phyloP scores from a whole-genome alignment of 1,284 basidiomycete genomes.

The Ganoderma multipileum region DNA sequence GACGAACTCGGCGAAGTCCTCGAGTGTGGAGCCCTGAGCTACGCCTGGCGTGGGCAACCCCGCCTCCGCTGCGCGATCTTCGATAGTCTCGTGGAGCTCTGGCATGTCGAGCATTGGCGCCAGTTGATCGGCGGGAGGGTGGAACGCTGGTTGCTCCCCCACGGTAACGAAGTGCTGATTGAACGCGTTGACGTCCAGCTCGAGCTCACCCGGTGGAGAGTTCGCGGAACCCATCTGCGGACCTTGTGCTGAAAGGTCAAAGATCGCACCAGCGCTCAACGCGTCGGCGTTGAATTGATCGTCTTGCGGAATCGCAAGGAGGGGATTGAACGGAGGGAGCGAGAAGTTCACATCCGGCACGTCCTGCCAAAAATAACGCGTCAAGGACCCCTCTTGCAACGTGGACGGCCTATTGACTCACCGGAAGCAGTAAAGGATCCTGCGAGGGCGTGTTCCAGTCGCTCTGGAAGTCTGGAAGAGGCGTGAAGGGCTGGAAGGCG shows the following conservation, averaged over 20 bases:
- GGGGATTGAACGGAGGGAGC: slow-evolving; percentile 5
- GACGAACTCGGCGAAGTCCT: slow-evolving; percentile 15
- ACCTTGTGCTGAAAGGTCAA: slow-evolving; percentile 12
- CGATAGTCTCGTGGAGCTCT: slow-evolving; percentile 19
- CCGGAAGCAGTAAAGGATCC: slow-evolving; percentile 6
- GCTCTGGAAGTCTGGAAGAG: slow-evolving; percentile 8
- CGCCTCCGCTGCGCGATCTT: slow-evolving; percentile 11
- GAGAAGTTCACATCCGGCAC: slow-evolving; percentile 14
- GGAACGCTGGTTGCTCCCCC: slow-evolving; percentile 6
- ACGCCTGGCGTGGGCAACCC: slow-evolving; percentile 1
- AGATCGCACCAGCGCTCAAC: not conserved
- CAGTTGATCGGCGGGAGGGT: slow-evolving; percentile 11
- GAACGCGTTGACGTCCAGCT: slow-evolving; percentile 5
- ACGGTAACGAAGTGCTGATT: slow-evolving; percentile 7
- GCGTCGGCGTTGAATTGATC: slow-evolving; percentile 9
- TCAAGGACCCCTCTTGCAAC: not conserved
- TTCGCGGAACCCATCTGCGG: slow-evolving; percentile 4
- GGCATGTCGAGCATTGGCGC: slow-evolving; percentile 15
- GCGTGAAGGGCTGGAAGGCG: slow-evolving; percentile 2
- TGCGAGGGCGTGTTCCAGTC: slow-evolving; percentile 12
- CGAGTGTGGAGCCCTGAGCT: not conserved
- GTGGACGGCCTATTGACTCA: not conserved
- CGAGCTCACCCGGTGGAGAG: slow-evolving; percentile 20
- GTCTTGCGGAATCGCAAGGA: not conserved
- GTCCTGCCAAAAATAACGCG: slow-evolving; percentile 6